Conservation (phyloP, 495 filamentous ascomycete genomes). For the Podospora bellae-mahoneyi region DNA sequence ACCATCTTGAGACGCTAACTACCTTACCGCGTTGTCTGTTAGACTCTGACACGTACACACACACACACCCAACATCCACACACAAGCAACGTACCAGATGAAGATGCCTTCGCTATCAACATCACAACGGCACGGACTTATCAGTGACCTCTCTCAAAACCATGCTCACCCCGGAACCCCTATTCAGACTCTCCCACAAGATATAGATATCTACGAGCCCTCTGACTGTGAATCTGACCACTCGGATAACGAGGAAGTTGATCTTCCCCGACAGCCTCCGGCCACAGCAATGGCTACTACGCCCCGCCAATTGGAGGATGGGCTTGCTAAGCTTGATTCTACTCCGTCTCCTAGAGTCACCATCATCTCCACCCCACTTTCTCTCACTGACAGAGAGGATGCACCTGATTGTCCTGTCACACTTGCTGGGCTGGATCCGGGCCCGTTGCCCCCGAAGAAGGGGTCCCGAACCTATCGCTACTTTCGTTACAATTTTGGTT, state of each 20-base stretch:
- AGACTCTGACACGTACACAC: no score
- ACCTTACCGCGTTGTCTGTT: no score
- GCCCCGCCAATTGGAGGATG: background rate
- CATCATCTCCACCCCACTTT: background rate
- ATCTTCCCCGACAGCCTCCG: background rate
- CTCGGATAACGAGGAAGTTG: background rate
- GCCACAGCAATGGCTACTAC: background rate
- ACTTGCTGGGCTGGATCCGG: conserved; percentile 17
- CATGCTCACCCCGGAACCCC: no score
- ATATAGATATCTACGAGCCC: background rate
- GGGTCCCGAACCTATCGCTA: conserved; percentile 32
- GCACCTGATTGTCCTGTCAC: conserved; percentile 12
- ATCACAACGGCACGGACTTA: no score
- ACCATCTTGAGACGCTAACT: no score
- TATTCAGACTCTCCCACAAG: background rate
- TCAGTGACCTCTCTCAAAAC: no score
- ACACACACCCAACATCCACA: no score
- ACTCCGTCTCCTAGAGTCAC: conserved; percentile 3
- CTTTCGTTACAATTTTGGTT: conserved; percentile 36
- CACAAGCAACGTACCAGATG: no score
- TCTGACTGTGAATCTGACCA: background rate
- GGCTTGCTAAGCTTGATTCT: background rate
- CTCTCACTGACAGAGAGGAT: conserved; percentile 7
- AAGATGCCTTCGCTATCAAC: no score
- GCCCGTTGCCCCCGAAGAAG: conserved; percentile 31